Percentiles rank a stretch among this genome's conserved stretches.
Conservation (phyloP, 2,329 filamentous ascomycete species). For the Aspergillus costaricaensis region DNA sequence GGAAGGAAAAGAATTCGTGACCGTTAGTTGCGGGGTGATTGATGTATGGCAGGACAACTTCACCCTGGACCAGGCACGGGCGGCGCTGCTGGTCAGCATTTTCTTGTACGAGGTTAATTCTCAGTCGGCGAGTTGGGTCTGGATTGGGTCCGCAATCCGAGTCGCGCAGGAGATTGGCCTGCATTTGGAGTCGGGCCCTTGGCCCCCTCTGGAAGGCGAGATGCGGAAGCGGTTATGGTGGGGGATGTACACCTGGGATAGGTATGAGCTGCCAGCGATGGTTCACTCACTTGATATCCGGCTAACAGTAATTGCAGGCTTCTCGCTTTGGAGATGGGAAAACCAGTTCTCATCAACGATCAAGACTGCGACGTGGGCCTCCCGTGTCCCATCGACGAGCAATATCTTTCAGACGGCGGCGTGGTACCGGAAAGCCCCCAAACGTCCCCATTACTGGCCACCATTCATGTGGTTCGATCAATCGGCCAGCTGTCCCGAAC, state of each 20-base stretch:
- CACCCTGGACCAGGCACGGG: conserved; percentile 72
- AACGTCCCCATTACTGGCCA: conserved; percentile 71
- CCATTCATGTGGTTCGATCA: conserved; percentile 79
- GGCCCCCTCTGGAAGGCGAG: conserved; percentile 76
- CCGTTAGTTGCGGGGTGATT: conserved; percentile 67
- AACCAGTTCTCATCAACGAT: conserved; percentile 81
- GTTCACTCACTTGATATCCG: neutral
- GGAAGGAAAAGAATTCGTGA: conserved; percentile 68
- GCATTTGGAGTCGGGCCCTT: conserved; percentile 72
- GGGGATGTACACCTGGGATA: conserved; percentile 87
- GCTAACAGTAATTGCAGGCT: conserved; percentile 49
- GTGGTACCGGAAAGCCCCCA: conserved; percentile 50
- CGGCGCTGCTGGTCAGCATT: conserved; percentile 71
- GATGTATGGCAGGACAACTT: conserved; percentile 82
- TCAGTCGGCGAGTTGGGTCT: conserved; percentile 81
- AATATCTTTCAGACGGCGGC: conserved; percentile 56
- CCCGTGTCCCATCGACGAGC: conserved; percentile 78
- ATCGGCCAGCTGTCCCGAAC: conserved; percentile 73
- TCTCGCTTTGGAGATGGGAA: conserved; percentile 75
- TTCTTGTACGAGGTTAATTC: conserved; percentile 85
- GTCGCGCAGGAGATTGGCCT: conserved; percentile 82
- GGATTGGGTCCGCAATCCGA: conserved; percentile 77
- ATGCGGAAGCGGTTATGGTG: conserved; percentile 91
- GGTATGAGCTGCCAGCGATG: conserved; percentile 50
- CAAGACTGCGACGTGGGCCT: conserved; percentile 82